A percentile compares a stretch with the other conserved stretches of the same genome.
phyloP scores from a whole-genome alignment of 2,329 filamentous ascomycete genomes.

The Rachicladosporium sp. region DNA sequence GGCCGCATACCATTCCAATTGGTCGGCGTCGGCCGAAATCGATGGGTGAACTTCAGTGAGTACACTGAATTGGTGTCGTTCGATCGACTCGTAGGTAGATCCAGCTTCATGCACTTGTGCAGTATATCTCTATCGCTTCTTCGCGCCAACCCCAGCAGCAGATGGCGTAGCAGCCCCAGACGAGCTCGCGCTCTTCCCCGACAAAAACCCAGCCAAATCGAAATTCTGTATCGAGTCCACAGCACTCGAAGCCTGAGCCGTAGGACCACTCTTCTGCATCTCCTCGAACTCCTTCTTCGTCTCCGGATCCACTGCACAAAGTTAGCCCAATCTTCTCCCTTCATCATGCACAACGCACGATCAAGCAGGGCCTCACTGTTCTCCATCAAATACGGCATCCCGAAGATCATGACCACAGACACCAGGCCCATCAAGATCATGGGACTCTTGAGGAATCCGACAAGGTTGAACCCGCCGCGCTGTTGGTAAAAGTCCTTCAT shows the following conservation, averaged over 20 bases:
- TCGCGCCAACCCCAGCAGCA: constrained; percentile 9
- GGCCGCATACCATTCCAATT: too few relatives aligned
- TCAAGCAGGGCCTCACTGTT: constrained; percentile 58
- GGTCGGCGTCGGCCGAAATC: too few relatives aligned
- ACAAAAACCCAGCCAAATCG: constrained; percentile 57
- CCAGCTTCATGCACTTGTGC: too few relatives aligned
- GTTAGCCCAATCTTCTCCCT: constrained; percentile 7
- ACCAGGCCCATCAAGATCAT: constrained; percentile 91
- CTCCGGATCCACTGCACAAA: constrained; percentile 81
- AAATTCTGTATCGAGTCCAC: constrained; percentile 49
- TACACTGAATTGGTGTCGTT: too few relatives aligned
- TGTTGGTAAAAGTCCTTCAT: constrained; percentile 66
- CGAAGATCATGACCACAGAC: constrained; percentile 71
- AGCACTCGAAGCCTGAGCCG: constrained; percentile 23
- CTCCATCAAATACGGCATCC: constrained; percentile 89
- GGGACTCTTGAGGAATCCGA: constrained; percentile 78
- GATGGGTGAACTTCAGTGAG: too few relatives aligned
- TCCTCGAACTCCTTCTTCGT: constrained; percentile 85
- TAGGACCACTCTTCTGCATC: constrained; percentile 64
- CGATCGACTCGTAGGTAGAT: too few relatives aligned
- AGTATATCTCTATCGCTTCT: constrained; percentile 5
- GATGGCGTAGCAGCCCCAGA: constrained; percentile 4
- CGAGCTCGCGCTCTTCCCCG: constrained; percentile 33
- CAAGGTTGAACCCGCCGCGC: constrained; percentile 51
- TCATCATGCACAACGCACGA: neutral